Evolutionary conservation across 352 stramenopile genomes (phyloP).

Genomic region (Globisporangium perplexum): DNA sequence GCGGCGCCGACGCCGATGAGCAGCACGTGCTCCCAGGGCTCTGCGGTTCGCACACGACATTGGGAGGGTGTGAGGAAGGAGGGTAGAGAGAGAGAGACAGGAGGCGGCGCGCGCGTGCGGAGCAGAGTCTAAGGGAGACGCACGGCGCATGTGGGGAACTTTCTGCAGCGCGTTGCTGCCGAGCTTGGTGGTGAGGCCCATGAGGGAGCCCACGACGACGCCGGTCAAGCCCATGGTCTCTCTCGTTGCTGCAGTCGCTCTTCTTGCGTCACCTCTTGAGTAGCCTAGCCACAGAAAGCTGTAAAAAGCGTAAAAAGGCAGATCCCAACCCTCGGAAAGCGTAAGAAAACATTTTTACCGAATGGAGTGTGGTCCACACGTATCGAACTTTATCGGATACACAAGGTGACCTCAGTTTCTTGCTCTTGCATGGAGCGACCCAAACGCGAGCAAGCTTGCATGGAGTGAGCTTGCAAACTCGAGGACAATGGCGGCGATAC

Average conservation of each 20-base stretch:
- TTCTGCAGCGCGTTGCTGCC: conserved; percentile 82
- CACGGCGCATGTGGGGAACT: conserved; percentile 79
- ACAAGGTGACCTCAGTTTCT: too few species aligned
- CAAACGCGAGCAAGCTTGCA: too few species aligned
- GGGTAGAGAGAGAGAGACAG: not conserved
- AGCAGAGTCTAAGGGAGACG: conserved; percentile 12
- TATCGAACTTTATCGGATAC: not conserved
- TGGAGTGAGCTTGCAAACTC: too few species aligned
- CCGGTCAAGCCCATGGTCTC: conserved; percentile 70
- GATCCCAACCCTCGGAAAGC: not conserved
- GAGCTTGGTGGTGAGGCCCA: conserved; percentile 79
- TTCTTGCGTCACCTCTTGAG: not conserved
- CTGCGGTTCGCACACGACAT: conserved; percentile 18
- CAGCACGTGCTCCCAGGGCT: conserved; percentile 77
- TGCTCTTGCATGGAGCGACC: too few species aligned
- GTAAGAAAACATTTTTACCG: not conserved
- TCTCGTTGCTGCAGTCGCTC: conserved; percentile 11
- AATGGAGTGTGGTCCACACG: not conserved
- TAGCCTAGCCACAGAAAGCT: conserved; percentile 7
- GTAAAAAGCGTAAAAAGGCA: not conserved
- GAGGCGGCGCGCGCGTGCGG: too few species aligned
- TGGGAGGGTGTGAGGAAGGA: not conserved
- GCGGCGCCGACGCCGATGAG: conserved; percentile 62
- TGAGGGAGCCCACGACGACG: conserved; percentile 54
- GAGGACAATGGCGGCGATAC: too few species aligned